Evolutionary conservation across 768 basidiomycete genomes (phyloP).

Genomic region (Hericium erinaceus): DNA sequence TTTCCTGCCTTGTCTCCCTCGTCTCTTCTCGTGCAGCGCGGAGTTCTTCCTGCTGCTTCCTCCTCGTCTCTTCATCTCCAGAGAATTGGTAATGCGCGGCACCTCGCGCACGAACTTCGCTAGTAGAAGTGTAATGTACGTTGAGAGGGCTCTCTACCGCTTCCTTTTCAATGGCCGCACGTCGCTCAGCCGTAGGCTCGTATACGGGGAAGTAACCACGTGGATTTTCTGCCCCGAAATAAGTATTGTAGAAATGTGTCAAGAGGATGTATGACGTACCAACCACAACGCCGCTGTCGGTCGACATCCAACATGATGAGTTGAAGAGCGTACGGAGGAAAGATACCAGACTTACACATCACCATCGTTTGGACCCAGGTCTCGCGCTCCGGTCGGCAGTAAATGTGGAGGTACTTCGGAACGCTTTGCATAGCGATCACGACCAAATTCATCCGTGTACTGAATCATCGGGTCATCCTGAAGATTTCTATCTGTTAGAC

Average conservation of each 20-base stretch:
- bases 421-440: slow-evolving; percentile 53
- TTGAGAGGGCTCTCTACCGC: slow-evolving; percentile 66
- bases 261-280: slow-evolving; percentile 1
- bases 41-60: slow-evolving; percentile 77
- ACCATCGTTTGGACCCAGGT: not conserved
- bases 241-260: not conserved
- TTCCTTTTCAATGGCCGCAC: slow-evolving; percentile 64
- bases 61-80: slow-evolving; percentile 69
- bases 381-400: slow-evolving; percentile 20
- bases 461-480: slow-evolving; percentile 76
- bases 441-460: slow-evolving; percentile 83
- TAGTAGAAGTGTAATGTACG: slow-evolving; percentile 72
- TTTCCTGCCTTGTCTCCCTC: slow-evolving; percentile 45
- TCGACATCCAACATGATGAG: not conserved
- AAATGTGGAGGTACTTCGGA: slow-evolving; percentile 75
- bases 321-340: not conserved
- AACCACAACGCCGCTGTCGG: slow-evolving; percentile 10
- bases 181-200: slow-evolving; percentile 70
- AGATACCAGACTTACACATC: slow-evolving; percentile 23
- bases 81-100: slow-evolving; percentile 93
- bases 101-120: slow-evolving; percentile 80
- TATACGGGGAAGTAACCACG: slow-evolving; percentile 83
- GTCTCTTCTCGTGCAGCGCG: slow-evolving; percentile 63
- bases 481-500: not conserved
- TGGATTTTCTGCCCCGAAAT: slow-evolving; percentile 52